Evolutionary conservation across 257 asterid species (phyloP), one percentile per base, ranked within the genome.

Genomic region (Asclepias syriaca): DNA sequence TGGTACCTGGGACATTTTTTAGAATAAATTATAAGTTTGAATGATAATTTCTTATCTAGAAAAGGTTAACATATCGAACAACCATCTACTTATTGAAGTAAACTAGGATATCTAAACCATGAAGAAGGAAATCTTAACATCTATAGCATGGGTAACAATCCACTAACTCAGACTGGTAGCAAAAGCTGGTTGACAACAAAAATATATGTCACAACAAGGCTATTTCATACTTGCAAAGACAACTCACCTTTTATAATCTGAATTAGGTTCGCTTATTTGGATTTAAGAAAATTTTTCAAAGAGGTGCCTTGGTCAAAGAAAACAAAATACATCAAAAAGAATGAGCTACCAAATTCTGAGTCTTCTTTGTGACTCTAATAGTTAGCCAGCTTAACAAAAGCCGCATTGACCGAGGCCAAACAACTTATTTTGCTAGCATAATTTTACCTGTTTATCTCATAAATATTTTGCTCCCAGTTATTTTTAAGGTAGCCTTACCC

Each of bases 1-100:
- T 70, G 99, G 99, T 78, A 95, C 95, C 99, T 95, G 76, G 50
- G 65, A 15, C 66, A 60, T 81, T 79, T 53, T 68, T 77, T 2
- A 63, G 48, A 71, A 83, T 49, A 80, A 61, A 79, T 66, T 71
- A 19, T 6, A 75, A 77, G 29, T 15, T 64, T 37, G 37, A 37
- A 63, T 6, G 22, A 16, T 32, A 34, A 51, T 51, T 14, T 15
- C 19, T 8, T 29, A 27, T 13, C 45, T 24, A 24, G 8, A 58
- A 29, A 61, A 29, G 45, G 46, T 61, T 22, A 32, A 32, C 32
- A 5, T 32, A 61, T 32, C 34, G 15, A 61, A 61, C 66, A 32
- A 32, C 7, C 66, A 61, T 61, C 46, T 29, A 14, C 16, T 27
- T n/a, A 10, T 2, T 29, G 8, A 61, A 61, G 3, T 61, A 61